Conservation (phyloP, 163 green algal species). For the Scenedesmus sp. region DNA sequence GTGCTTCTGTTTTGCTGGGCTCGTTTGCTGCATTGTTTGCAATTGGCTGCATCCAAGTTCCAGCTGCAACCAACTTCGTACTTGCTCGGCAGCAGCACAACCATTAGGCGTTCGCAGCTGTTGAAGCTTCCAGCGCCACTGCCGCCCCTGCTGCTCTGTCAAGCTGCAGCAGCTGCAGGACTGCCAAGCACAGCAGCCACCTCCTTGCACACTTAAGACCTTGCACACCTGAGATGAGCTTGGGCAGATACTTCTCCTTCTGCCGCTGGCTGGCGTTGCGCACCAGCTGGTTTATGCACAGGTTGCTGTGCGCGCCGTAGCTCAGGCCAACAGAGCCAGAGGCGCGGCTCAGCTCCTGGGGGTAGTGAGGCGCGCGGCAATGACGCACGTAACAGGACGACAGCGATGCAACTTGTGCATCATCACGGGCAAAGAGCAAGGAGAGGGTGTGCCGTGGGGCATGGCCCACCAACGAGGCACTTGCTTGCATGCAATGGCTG, state of each 20-base stretch:
- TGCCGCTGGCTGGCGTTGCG: conserved; percentile 84
- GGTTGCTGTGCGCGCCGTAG: conserved; percentile 95
- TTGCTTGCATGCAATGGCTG: too few species aligned
- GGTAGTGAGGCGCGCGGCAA: too few species aligned
- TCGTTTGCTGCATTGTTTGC: too few species aligned
- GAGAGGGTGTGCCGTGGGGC: too few species aligned
- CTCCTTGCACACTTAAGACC: too few species aligned
- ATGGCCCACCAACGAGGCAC: too few species aligned
- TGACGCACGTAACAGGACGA: not conserved
- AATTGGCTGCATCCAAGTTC: not conserved
- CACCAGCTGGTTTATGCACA: conserved; percentile 95
- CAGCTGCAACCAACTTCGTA: too few species aligned
- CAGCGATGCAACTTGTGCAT: not conserved
- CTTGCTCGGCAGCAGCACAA: too few species aligned
- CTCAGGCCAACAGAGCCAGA: conserved; percentile 88
- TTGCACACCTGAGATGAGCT: conserved; percentile 77
- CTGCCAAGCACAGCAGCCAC: not conserved
- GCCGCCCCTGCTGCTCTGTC: not conserved
- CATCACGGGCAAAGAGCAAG: too few species aligned
- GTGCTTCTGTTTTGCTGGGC: not conserved
- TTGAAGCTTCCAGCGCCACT: not conserved
- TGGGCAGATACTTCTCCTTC: conserved; percentile 85
- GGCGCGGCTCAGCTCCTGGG: conserved; percentile 86
- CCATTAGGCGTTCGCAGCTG: too few species aligned
- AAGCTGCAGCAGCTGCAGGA: too few species aligned